Conservation (phyloP, 2,329 filamentous ascomycete species). For the Aspergillus sp. region DNA sequence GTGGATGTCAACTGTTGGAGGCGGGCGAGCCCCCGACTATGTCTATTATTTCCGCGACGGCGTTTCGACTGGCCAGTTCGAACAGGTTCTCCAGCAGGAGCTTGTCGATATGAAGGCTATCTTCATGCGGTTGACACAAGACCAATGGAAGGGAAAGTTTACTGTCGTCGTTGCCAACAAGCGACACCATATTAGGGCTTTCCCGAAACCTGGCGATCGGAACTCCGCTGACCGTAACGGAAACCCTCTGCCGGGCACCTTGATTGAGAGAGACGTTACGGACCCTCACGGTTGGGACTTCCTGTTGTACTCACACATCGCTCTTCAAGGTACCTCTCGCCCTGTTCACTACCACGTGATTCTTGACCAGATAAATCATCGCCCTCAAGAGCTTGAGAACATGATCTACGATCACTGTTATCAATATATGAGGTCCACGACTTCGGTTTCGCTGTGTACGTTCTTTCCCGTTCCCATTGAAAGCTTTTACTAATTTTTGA, state of each 20-base stretch:
- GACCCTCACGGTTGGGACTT: slow-evolving; percentile 89
- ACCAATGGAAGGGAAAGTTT: slow-evolving; percentile 53
- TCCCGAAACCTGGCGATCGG: slow-evolving; percentile 54
- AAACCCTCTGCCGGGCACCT: slow-evolving; percentile 76
- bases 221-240: slow-evolving; percentile 59
- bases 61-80: slow-evolving; percentile 78
- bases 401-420: slow-evolving; percentile 95
- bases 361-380: slow-evolving; percentile 65
- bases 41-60: slow-evolving; percentile 92
- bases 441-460: slow-evolving; percentile 69
- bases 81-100: slow-evolving; percentile 70
- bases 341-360: slow-evolving; percentile 91
- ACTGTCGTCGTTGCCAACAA: slow-evolving; percentile 86
- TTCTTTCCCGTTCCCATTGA: slow-evolving; percentile 1
- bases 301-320: slow-evolving; percentile 61
- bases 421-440: slow-evolving; percentile 85
- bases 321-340: slow-evolving; percentile 88
- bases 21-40: slow-evolving; percentile 55
- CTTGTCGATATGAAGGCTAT: slow-evolving; percentile 59
- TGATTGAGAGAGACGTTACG: slow-evolving; percentile 84
- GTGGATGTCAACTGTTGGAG: slow-evolving; percentile 54
- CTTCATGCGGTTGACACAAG: slow-evolving; percentile 38
- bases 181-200: slow-evolving; percentile 89
- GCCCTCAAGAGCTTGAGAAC: slow-evolving; percentile 63
- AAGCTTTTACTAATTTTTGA: slow-evolving; percentile 4